Percentiles rank a stretch among this genome's conserved stretches.
Conservation (phyloP, 495 filamentous ascomycete genomes). For the Aspergillus panamensis region DNA sequence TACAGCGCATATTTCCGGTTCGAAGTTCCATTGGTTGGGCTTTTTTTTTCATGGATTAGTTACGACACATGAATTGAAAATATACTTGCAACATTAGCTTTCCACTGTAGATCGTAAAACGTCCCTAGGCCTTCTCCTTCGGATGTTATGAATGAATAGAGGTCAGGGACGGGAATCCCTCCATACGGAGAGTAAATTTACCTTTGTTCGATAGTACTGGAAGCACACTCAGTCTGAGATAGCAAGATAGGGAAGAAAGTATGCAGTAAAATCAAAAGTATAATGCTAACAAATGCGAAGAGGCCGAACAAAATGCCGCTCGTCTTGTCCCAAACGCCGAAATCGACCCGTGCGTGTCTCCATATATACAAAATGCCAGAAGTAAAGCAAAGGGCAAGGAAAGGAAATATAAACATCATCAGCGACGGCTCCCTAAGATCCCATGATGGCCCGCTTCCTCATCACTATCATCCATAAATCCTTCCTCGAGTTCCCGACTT, state of each 20-base stretch:
- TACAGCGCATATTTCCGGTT: conserved; percentile 18
- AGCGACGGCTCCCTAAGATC: neutral
- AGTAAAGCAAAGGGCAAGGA: neutral
- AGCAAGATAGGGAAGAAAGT: neutral
- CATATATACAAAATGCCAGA: neutral
- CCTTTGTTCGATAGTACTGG: too few species aligned
- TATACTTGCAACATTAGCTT: neutral
- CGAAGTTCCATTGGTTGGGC: neutral
- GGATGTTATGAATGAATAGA: too few species aligned
- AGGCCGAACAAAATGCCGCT: neutral
- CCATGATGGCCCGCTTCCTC: conserved; percentile 41
- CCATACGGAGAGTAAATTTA: too few species aligned
- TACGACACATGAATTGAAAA: conserved; percentile 15
- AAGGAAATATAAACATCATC: conserved; percentile 4
- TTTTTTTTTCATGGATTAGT: conserved; percentile 4
- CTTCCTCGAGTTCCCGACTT: conserved; percentile 79
- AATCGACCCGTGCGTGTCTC: neutral
- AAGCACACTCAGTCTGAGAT: neutral
- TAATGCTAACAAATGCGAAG: conserved; percentile 17
- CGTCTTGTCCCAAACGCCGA: neutral
- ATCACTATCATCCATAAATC: conserved; percentile 80
- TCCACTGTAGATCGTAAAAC: neutral
- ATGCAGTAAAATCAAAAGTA: conserved; percentile 11
- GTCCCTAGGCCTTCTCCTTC: too few species aligned
- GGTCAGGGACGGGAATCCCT: too few species aligned